A percentile compares a stretch with the other conserved stretches of the same genome.
Evolutionary conservation across 1,284 basidiomycete genomes (phyloP).

Genomic region (Meripilus lineatus): DNA sequence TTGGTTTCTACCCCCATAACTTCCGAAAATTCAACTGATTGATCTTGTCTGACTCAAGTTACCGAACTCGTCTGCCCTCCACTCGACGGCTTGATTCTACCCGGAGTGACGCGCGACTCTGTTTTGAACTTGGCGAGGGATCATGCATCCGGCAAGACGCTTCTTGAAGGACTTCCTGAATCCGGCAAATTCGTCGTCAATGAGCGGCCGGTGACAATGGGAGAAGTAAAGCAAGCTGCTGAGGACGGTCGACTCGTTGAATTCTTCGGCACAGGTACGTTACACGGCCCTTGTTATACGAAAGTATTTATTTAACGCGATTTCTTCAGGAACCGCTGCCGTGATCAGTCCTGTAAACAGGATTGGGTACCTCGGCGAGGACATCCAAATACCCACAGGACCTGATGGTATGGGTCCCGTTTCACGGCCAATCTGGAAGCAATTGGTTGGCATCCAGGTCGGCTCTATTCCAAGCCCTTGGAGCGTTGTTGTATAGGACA

Average conservation of each 20-base stretch:
- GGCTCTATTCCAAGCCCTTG: constrained; percentile 83
- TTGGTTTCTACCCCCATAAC: constrained; percentile 26
- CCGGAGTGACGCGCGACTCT: constrained; percentile 93
- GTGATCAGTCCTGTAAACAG: constrained; percentile 79
- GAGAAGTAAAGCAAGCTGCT: constrained; percentile 76
- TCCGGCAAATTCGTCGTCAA: constrained; percentile 58
- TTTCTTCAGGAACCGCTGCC: constrained; percentile 67
- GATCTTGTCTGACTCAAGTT: constrained; percentile 31
- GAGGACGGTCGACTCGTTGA: constrained; percentile 75
- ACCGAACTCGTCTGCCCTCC: constrained; percentile 88
- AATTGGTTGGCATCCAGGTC: constrained; percentile 88
- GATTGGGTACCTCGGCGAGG: constrained; percentile 85
- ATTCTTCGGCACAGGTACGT: constrained; percentile 84
- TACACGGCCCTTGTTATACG: constrained; percentile 19
- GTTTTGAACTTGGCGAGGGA: constrained; percentile 79
- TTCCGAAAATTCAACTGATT: neutral
- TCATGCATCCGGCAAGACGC: constrained; percentile 58
- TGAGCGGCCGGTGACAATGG: constrained; percentile 88
- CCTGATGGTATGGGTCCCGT: constrained; percentile 85
- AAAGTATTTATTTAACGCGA: neutral
- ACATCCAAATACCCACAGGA: constrained; percentile 84
- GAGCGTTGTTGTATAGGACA: constrained; percentile 70
- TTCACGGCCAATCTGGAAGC: constrained; percentile 77
- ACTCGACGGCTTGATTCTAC: constrained; percentile 92
- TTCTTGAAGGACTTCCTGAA: constrained; percentile 58